Evolutionary conservation across 2,329 filamentous ascomycete genomes (phyloP).

Genomic region (Reticulascus tulasneorum): DNA sequence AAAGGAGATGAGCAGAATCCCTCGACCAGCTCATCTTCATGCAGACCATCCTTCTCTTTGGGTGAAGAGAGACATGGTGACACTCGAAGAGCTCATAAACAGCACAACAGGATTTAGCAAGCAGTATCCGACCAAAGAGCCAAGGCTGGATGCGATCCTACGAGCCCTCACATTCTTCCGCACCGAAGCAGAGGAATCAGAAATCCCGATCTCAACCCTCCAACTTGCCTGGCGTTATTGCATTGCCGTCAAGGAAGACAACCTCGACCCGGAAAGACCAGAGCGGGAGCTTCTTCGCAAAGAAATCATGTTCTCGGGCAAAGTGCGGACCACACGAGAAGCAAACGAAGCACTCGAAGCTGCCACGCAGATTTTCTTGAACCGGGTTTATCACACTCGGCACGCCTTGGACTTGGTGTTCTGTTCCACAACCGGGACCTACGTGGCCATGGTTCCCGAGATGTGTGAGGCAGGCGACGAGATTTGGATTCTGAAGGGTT

Average conservation of each 20-base stretch:
- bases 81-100: conserved; percentile 2
- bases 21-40: conserved; percentile 9
- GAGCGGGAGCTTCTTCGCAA: conserved; percentile 7
- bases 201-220: conserved; percentile 9
- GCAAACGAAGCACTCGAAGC: conserved; percentile 11
- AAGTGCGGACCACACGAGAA: conserved; percentile 5
- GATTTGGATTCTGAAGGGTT: conserved; percentile 11
- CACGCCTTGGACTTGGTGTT: conserved; percentile 11
- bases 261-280: conserved; percentile 5
- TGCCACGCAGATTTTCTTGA: conserved; percentile 10
- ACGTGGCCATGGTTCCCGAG: conserved; percentile 11
- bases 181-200: conserved; percentile 2
- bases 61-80: conserved; percentile 8
- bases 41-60: conserved; percentile 8
- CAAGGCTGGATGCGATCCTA: conserved; percentile 3
- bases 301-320: conserved; percentile 6
- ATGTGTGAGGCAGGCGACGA: conserved; percentile 8
- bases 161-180: conserved; percentile 11
- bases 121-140: conserved; percentile 5
- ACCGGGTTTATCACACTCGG: conserved; percentile 7
- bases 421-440: conserved; percentile 3
- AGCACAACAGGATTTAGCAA: conserved; percentile 4
- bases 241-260: conserved; percentile 9
- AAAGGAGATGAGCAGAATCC: conserved; percentile 6
- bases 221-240: conserved; percentile 11